Evolutionary conservation across 768 basidiomycete genomes (phyloP).

Genomic region (Lentinus tigrinus): DNA sequence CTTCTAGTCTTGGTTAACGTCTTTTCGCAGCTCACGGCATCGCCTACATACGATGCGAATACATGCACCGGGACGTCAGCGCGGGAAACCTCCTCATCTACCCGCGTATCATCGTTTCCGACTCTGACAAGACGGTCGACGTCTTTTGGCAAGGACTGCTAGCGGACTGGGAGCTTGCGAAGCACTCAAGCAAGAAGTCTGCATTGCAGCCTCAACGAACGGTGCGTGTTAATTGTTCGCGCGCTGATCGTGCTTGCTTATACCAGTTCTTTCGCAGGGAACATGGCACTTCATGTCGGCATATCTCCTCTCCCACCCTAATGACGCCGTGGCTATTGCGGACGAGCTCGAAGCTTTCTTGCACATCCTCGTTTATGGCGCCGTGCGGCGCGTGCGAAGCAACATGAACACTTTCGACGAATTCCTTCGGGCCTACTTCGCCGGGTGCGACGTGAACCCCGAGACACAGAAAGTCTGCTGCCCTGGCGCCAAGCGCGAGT

Average conservation of each 20-base stretch:
- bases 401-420: background rate
- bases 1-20: background rate
- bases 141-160: background rate
- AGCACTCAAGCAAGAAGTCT: background rate
- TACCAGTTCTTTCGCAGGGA: background rate
- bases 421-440: background rate
- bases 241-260: background rate
- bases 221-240: background rate
- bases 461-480: background rate
- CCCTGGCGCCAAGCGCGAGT: background rate
- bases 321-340: background rate
- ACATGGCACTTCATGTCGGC: conserved; percentile 17
- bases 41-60: background rate
- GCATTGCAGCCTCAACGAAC: background rate
- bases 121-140: background rate
- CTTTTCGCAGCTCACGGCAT: background rate
- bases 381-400: background rate
- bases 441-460: background rate
- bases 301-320: background rate
- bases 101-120: background rate
- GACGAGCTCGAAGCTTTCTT: conserved; percentile 17
- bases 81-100: background rate
- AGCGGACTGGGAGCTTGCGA: background rate
- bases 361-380: conserved; percentile 9
- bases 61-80: background rate